A percentile compares a stretch with the other conserved stretches of the same genome.
Conservation (phyloP, 306 rosid genomes). For the Boehmeria nivea region DNA sequence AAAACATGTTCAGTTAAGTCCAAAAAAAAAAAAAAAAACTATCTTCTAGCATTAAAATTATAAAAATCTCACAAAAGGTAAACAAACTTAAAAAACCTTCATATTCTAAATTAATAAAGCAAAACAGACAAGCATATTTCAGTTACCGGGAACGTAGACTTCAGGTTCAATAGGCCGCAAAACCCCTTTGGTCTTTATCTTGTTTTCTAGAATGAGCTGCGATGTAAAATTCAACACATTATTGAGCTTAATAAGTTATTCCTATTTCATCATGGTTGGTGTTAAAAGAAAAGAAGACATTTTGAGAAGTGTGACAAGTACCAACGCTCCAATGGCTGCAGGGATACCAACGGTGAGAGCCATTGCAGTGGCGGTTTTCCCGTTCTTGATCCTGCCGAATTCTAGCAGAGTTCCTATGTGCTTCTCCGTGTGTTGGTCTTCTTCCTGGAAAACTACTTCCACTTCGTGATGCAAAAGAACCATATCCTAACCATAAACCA, state of each 20-base stretch:
- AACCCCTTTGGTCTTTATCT: conserved; percentile 86
- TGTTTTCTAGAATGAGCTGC: conserved; percentile 82
- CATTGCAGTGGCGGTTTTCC: conserved; percentile 75
- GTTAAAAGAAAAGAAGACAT: neutral
- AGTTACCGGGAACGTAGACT: conserved; percentile 75
- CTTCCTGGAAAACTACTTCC: conserved; percentile 64
- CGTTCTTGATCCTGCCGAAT: conserved; percentile 57
- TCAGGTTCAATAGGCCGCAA: conserved; percentile 73
- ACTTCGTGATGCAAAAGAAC: conserved; percentile 92
- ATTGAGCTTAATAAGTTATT: no score
- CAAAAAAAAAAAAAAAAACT: no score
- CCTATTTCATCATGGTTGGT: no score
- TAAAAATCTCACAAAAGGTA: neutral
- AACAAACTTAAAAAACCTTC: no score
- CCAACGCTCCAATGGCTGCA: conserved; percentile 89
- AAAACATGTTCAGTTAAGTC: neutral
- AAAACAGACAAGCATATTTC: conserved; percentile 10
- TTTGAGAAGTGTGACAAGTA: conserved; percentile 17
- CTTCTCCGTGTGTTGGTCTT: conserved; percentile 42
- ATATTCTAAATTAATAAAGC: neutral
- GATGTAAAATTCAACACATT: neutral
- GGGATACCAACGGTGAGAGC: conserved; percentile 93
- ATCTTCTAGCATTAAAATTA: no score
- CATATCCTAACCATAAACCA: conserved; percentile 77
- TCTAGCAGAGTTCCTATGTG: conserved; percentile 83